Conservation (phyloP, 2,329 filamentous ascomycete species). For the Apiospora phragmitis region DNA sequence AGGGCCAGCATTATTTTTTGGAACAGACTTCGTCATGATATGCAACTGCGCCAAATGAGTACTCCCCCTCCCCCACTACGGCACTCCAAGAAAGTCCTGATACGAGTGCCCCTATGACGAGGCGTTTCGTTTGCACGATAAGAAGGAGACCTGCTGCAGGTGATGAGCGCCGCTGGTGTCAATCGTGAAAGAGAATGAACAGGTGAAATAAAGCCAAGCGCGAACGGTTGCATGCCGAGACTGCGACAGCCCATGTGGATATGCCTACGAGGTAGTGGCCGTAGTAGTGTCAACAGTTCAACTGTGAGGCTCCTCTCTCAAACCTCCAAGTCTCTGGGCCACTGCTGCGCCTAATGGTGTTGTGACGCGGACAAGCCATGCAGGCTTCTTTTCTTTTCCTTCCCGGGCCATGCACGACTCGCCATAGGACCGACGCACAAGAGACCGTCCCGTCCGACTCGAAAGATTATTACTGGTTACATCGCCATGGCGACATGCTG, state of each 20-base stretch:
- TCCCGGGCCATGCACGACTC: neutral
- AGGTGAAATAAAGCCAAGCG: neutral
- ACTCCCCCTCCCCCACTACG: neutral
- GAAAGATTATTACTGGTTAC: neutral
- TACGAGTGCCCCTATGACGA: neutral
- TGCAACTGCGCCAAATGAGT: neutral
- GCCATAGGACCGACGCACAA: neutral
- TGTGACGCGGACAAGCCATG: neutral
- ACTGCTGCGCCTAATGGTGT: neutral
- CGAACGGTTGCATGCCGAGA: neutral
- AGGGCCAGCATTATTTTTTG: neutral
- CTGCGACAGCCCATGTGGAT: neutral
- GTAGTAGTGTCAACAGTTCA: neutral
- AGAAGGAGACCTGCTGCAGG: neutral
- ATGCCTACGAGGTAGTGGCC: neutral
- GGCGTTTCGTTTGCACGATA: neutral
- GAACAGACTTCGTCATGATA: neutral
- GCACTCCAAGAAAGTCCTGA: neutral
- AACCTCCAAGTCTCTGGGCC: neutral
- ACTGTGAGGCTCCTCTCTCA: neutral
- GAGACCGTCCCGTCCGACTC: too few species aligned
- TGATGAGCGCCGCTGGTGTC: neutral
- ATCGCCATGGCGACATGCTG: neutral
- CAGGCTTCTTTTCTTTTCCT: neutral
- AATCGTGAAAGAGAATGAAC: neutral